Evolutionary conservation across 495 filamentous ascomycete genomes (phyloP).

Genomic region (Chaetomium fimeti): DNA sequence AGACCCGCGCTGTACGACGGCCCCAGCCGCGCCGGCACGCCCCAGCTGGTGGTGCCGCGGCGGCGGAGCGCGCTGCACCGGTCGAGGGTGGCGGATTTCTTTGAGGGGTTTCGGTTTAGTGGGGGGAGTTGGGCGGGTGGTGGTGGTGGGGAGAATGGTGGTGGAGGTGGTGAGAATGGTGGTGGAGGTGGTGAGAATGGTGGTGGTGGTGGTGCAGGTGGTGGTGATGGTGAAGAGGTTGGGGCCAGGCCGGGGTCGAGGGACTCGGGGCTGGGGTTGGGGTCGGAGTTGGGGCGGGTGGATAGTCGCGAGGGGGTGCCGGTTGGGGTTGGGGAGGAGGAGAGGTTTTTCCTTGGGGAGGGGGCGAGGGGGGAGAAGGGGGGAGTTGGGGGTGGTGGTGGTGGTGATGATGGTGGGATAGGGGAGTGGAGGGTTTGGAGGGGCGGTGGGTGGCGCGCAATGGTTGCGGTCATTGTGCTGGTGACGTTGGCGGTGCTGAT

Average conservation of each 20-base stretch:
- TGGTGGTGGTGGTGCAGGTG: no score
- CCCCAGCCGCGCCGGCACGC: slow-evolving; percentile 31
- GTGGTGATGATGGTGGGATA: neutral
- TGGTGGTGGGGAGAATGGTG: neutral
- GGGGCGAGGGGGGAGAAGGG: slow-evolving; percentile 21
- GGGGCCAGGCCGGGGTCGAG: no score
- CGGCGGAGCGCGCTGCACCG: slow-evolving; percentile 24
- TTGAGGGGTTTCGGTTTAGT: slow-evolving; percentile 29
- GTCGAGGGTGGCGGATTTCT: slow-evolving; percentile 41
- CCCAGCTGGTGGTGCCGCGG: slow-evolving; percentile 26
- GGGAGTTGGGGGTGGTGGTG: slow-evolving; percentile 18
- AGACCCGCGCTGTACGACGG: neutral
- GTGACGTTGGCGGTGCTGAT: slow-evolving; percentile 41
- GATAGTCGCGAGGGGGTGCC: slow-evolving; percentile 12
- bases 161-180: neutral
- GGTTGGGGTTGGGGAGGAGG: slow-evolving; percentile 12
- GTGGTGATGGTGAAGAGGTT: no score
- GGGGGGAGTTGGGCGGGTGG: neutral
- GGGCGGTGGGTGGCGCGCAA: slow-evolving; percentile 42
- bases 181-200: neutral
- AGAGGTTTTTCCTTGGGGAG: slow-evolving; percentile 12
- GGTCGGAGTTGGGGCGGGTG: neutral
- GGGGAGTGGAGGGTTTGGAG: slow-evolving; percentile 38
- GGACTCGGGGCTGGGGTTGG: no score
- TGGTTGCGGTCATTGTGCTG: slow-evolving; percentile 40